Evolutionary conservation across 2,329 filamentous ascomycete species (phyloP), one percentile per base, ranked within the genome.

Genomic region (Anisogramma anomala): DNA sequence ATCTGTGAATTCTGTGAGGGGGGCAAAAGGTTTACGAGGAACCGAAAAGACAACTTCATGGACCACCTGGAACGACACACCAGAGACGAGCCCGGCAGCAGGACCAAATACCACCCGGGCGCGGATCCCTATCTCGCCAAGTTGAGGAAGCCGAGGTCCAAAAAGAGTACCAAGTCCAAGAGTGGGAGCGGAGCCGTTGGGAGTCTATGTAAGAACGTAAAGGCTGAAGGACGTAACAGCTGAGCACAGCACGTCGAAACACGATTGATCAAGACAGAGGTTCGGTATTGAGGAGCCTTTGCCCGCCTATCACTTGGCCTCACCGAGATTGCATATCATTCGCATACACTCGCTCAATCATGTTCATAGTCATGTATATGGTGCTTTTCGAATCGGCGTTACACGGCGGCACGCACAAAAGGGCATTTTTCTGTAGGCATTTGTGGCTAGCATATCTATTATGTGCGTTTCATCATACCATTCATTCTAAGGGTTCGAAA

Each of bases 1-100:
- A 36, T 35, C 23, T 46, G 44, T 22, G 36, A 39, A n/a, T 46
- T 43, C 19, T 46, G 44, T 30, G 33, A 38, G 17, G 39, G 31
- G 14, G 36, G 33, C 27, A 46, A 46, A 32, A 39, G 35, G 2
- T 46, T 46, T 30, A 36, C 33, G 11, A 36, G 41, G 27, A 36
- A 31, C 22, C 22, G 22, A 9, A 5, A 6, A 18, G 44, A 46
- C 25, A 46, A 46, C 25, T 46, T 43, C 14, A 32, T 36, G 11
- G 44, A 46, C 9, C 44, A 46, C 25, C 40, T 46, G 28, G 39
- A 46, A n/a, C 36, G 44, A 13, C 44, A 46, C 36, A 30, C 36
- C 8, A 33, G 39, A 25, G 43, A 46, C 23, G 33, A 28, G 3
- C 26, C 44, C 23, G 44, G 44, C 19, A 46, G 41, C 33, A 46